Percentiles rank a stretch among this genome's conserved stretches.
Conservation (phyloP, 2,329 filamentous ascomycete species). For the Mycosphaerella sp. region DNA sequence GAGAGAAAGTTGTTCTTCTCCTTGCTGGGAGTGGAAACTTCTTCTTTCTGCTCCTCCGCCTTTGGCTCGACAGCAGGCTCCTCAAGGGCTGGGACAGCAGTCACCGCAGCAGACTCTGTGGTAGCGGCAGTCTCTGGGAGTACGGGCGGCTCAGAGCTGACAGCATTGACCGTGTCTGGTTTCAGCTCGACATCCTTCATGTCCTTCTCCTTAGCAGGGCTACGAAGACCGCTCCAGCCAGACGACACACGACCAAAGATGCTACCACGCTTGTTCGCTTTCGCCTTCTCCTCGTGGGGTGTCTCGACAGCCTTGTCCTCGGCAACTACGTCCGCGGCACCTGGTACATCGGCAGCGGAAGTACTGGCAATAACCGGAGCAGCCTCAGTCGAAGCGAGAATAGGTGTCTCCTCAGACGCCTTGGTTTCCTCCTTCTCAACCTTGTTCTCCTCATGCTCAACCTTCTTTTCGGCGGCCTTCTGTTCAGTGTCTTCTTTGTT, state of each 20-base stretch:
- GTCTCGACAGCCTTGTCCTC: constrained; percentile 35
- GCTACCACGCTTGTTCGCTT: constrained; percentile 75
- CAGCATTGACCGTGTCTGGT: constrained; percentile 46
- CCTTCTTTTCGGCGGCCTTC: constrained; percentile 41
- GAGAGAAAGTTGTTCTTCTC: constrained; percentile 34
- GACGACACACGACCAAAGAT: constrained; percentile 60
- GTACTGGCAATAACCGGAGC: constrained; percentile 24
- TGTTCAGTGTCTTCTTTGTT: constrained; percentile 53
- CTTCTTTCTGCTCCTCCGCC: constrained; percentile 40
- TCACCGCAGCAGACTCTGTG: constrained; percentile 29
- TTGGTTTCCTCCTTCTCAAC: constrained; percentile 39
- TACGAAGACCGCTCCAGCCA: constrained; percentile 56
- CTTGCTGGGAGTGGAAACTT: constrained; percentile 31
- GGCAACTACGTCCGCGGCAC: constrained; percentile 37
- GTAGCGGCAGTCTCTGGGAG: constrained; percentile 41
- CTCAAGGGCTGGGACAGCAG: constrained; percentile 36
- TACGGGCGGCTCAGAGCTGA: constrained; percentile 36
- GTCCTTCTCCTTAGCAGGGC: constrained; percentile 55
- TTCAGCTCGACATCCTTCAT: constrained; percentile 65
- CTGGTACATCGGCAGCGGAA: constrained; percentile 35
- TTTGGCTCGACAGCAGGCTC: constrained; percentile 30
- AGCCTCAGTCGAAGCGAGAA: constrained; percentile 29
- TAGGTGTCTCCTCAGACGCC: constrained; percentile 34
- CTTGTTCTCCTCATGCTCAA: constrained; percentile 38
- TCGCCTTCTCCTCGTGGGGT: constrained; percentile 48